Evolutionary conservation across 805 yeast species (phyloP).

Genomic region (Yarrowia yakushimensis): DNA sequence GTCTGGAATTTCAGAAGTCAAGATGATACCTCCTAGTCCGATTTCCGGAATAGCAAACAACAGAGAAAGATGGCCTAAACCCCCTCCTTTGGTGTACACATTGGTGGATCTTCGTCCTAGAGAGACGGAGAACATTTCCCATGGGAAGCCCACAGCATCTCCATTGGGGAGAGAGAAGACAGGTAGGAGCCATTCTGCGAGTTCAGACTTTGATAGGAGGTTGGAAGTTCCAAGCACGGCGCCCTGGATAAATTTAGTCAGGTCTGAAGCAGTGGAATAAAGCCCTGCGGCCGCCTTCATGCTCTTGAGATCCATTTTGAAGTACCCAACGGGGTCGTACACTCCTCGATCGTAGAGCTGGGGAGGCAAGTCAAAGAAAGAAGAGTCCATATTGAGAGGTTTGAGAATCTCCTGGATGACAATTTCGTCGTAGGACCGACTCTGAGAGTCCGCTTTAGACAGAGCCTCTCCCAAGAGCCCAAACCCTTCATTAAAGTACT

Average conservation of each 20-base stretch:
- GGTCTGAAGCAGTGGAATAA: neutral
- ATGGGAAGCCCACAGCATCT: neutral
- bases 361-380: neutral
- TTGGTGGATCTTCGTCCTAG: constrained; percentile 8
- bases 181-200: constrained; percentile 2
- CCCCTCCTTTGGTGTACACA: constrained; percentile 11
- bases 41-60: neutral
- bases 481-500: constrained; percentile 11
- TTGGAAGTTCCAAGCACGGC: neutral
- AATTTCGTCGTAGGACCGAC: neutral
- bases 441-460: neutral
- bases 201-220: neutral
- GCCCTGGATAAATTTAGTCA: constrained; percentile 10
- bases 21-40: constrained; percentile 3
- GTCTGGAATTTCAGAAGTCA: constrained; percentile 3
- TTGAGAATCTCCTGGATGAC: neutral
- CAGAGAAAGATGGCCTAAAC: constrained; percentile 1
- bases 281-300: neutral
- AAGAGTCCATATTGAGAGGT: neutral
- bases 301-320: neutral
- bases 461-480: neutral
- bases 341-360: neutral
- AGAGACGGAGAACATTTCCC: constrained; percentile 8
- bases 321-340: neutral
- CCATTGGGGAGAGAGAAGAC: neutral